These are phyloP conservation scores for Diphasiastrum complanatum DNA, from an alignment of 83 land plant species.

Conservation along the genomic window DNA sequence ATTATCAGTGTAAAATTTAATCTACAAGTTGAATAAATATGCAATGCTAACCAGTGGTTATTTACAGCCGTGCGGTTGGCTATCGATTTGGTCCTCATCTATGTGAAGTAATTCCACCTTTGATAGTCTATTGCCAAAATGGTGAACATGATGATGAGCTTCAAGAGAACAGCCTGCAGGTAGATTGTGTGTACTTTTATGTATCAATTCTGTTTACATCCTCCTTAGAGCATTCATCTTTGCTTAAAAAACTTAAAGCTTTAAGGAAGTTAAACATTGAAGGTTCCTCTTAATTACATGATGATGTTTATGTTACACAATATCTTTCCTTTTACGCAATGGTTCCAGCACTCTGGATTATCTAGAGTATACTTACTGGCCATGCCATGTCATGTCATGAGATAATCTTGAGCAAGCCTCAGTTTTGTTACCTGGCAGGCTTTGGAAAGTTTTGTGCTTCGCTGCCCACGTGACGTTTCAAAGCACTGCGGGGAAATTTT, in stretches of 20 bases:
- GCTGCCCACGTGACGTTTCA: conserved; percentile 93
- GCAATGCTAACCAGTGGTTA: too few species aligned
- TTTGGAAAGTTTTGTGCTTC: conserved; percentile 83
- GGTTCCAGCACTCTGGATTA: too few species aligned
- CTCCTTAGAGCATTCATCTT: too few species aligned
- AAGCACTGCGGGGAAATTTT: conserved; percentile 67
- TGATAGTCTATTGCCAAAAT: conserved; percentile 70
- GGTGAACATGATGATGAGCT: conserved; percentile 98
- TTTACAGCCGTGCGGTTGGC: conserved; percentile 88
- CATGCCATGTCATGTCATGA: too few species aligned
- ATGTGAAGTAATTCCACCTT: conserved; percentile 74
- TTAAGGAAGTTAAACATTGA: too few species aligned
- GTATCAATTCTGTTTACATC: conserved; percentile 3
- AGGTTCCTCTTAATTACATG: not conserved
- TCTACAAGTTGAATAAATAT: too few species aligned
- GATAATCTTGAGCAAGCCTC: not conserved
- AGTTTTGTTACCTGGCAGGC: conserved; percentile 44
- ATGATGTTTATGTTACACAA: too few species aligned
- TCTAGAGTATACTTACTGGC: too few species aligned
- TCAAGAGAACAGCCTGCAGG: conserved; percentile 98
- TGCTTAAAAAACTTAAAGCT: too few species aligned
- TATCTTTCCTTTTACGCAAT: too few species aligned
- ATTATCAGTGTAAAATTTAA: too few species aligned
- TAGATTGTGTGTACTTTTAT: conserved; percentile 17
- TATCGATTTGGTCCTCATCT: conserved; percentile 93